Percentiles rank a stretch among this genome's conserved stretches.
These are phyloP conservation scores for Suhomyces canberraensis DNA, from an alignment of 805 yeast species.

Conservation along the genomic window DNA sequence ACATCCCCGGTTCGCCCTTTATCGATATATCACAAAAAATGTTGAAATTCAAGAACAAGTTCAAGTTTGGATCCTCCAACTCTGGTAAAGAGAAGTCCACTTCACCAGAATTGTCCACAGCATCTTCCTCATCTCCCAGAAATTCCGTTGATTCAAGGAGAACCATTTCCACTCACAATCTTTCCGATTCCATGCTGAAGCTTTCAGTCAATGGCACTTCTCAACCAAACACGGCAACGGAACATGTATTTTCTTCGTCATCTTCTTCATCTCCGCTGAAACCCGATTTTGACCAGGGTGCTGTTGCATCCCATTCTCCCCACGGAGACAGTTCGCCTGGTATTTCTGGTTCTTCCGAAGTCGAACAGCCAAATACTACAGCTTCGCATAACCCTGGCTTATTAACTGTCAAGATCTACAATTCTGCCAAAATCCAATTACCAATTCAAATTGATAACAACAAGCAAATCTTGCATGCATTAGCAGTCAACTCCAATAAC, in stretches of 20 bases:
- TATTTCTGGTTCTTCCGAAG: conserved; percentile 1
- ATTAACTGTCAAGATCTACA: conserved; percentile 72
- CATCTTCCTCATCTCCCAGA: conserved; percentile 14
- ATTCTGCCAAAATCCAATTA: conserved; percentile 61
- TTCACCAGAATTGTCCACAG: conserved; percentile 6
- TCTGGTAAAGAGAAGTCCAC: conserved; percentile 1
- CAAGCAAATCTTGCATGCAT: conserved; percentile 58
- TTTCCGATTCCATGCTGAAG: conserved; percentile 23
- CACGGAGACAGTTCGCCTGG: background rate
- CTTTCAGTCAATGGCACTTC: conserved; percentile 9
- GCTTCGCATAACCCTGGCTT: conserved; percentile 54
- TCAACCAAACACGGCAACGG: background rate
- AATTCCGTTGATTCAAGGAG: conserved; percentile 24
- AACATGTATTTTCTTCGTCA: conserved; percentile 1
- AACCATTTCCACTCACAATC: conserved; percentile 19
- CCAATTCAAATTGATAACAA: conserved; percentile 71
- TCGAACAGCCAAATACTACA: conserved; percentile 4
- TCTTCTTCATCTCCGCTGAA: conserved; percentile 1
- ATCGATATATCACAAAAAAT: conserved; percentile 6
- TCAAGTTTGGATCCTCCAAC: conserved; percentile 23
- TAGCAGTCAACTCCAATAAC: conserved; percentile 52
- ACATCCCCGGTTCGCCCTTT: background rate
- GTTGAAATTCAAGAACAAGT: conserved; percentile 30
- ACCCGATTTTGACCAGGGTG: background rate
- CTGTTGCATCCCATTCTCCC: background rate